These are phyloP conservation scores for Jacaranda mimosifolia DNA, from an alignment of 257 asterid species.

Conservation along the genomic window DNA sequence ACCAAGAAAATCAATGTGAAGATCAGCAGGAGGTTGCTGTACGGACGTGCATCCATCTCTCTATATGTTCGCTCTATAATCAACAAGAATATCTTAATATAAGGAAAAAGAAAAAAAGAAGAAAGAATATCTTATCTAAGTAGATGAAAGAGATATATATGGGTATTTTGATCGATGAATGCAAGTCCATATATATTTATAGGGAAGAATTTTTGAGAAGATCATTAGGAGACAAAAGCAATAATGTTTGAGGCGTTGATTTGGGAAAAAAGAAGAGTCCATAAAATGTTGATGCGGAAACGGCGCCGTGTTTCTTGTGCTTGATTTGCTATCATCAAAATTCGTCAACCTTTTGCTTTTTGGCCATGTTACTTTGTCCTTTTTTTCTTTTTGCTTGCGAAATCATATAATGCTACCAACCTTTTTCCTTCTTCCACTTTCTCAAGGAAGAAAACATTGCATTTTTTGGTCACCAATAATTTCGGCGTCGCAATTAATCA, in stretches of 20 bases:
- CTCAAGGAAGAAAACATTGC: no score
- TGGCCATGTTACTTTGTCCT: conserved; percentile 38
- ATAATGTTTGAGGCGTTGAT: conserved; percentile 53
- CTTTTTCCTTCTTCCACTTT: no score
- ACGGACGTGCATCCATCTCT: conserved; percentile 38
- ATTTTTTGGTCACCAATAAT: no score
- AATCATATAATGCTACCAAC: background rate
- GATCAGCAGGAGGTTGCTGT: conserved; percentile 29
- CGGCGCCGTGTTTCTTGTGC: conserved; percentile 62
- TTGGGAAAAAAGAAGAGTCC: conserved; percentile 45
- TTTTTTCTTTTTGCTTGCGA: conserved; percentile 1
- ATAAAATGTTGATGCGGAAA: conserved; percentile 38
- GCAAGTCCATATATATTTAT: conserved; percentile 28
- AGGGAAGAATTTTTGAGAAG: background rate
- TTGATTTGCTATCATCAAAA: conserved; percentile 20
- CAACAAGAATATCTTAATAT: background rate
- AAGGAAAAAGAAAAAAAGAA: background rate
- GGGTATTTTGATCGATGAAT: conserved; percentile 1
- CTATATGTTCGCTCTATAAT: background rate
- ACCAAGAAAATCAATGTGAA: conserved; percentile 39
- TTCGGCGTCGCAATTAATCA: no score
- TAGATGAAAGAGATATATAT: background rate
- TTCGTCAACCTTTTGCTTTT: conserved; percentile 33
- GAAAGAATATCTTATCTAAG: background rate
- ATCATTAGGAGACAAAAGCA: background rate